These are phyloP conservation scores for Phoenix roebelenii DNA, from an alignment of 176 grass and related monocot genomes.

Conservation along the genomic window DNA sequence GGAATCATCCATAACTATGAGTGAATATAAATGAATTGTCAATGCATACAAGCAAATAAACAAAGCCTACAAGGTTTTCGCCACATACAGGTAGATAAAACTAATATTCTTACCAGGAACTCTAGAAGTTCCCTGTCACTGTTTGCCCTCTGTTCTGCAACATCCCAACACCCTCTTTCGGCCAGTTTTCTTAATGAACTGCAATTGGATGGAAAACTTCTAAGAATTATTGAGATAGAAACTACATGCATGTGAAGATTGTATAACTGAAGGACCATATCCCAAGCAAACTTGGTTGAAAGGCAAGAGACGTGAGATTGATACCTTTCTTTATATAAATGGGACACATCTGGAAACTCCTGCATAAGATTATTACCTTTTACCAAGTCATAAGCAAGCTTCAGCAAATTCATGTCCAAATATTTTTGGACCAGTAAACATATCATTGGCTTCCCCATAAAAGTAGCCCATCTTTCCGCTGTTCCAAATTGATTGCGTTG, in stretches of 20 bases:
- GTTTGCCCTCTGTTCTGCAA: conserved; percentile 75
- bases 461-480: conserved; percentile 69
- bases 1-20: no score
- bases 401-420: conserved; percentile 67
- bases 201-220: conserved; percentile 6
- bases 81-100: background rate
- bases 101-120: conserved; percentile 55
- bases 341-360: conserved; percentile 74
- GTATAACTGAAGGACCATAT: no score
- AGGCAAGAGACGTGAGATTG: background rate
- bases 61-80: no score
- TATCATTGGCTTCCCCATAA: conserved; percentile 62
- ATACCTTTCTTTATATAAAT: conserved; percentile 88
- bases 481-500: conserved; percentile 53
- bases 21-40: no score
- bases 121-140: conserved; percentile 66
- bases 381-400: conserved; percentile 70
- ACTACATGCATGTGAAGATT: background rate
- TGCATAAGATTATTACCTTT: conserved; percentile 63
- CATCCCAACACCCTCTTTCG: conserved; percentile 93
- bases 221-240: background rate
- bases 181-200: conserved; percentile 87
- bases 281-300: conserved; percentile 5
- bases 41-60: no score
- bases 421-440: conserved; percentile 68